phyloP scores from a whole-genome alignment of 2,329 filamentous ascomycete genomes.

The Metarhizium robertsii region DNA sequence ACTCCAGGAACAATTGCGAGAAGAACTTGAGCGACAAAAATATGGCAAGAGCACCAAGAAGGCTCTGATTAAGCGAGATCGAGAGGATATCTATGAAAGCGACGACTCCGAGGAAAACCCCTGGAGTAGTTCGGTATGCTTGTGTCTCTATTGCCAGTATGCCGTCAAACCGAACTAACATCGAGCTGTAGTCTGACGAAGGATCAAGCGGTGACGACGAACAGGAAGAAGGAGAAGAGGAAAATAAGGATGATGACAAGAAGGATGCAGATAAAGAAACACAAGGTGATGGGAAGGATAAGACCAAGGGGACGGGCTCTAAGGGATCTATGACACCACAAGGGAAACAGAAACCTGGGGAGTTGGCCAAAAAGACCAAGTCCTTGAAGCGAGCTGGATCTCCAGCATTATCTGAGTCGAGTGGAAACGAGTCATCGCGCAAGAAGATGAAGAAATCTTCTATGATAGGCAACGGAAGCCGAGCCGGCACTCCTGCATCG shows the following conservation, averaged over 20 bases:
- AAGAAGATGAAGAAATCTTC: constrained; percentile 63
- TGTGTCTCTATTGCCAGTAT: not conserved
- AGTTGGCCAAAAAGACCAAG: constrained; percentile 41
- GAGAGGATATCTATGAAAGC: constrained; percentile 76
- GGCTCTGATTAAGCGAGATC: constrained; percentile 73
- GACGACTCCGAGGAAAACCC: constrained; percentile 43
- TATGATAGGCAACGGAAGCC: constrained; percentile 38
- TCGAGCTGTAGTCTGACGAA: constrained; percentile 35
- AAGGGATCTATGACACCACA: constrained; percentile 57
- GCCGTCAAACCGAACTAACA: constrained; percentile 11
- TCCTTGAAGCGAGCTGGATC: constrained; percentile 77
- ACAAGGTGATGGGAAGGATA: constrained; percentile 39
- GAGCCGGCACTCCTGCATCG: constrained; percentile 45
- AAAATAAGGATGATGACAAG: constrained; percentile 49
- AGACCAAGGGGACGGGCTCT: constrained; percentile 46
- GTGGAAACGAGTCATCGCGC: constrained; percentile 80
- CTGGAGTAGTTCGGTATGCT: constrained; percentile 29
- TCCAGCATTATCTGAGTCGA: constrained; percentile 80
- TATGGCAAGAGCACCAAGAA: constrained; percentile 73
- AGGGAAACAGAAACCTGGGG: constrained; percentile 34
- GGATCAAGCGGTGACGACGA: constrained; percentile 28
- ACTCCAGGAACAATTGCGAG: constrained; percentile 58
- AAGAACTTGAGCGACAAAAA: constrained; percentile 59
- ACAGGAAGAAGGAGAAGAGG: constrained; percentile 8
- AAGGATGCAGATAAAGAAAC: constrained; percentile 55